These are phyloP conservation scores for Entomortierella lignicola DNA, from an alignment of 192 early-diverging fungal species.

Conservation along the genomic window DNA sequence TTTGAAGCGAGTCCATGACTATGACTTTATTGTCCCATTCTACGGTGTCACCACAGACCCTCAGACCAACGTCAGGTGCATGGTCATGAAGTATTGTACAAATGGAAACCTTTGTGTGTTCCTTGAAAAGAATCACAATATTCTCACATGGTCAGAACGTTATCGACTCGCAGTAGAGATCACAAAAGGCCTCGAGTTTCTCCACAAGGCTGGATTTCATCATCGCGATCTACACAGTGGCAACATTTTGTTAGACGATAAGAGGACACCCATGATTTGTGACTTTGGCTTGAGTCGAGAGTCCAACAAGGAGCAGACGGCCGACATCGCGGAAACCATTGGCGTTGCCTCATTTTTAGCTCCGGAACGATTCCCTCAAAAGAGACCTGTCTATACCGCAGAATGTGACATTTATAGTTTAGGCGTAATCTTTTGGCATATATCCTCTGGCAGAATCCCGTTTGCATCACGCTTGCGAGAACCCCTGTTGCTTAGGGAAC, in stretches of 20 bases:
- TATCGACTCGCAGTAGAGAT: slow-evolving; percentile 50
- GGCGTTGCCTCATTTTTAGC: slow-evolving; percentile 48
- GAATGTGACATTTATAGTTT: slow-evolving; percentile 56
- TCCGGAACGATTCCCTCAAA: slow-evolving; percentile 36
- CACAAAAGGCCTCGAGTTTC: slow-evolving; percentile 51
- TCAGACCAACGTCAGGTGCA: slow-evolving; percentile 33
- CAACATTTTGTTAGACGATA: slow-evolving; percentile 58
- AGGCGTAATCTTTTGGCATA: slow-evolving; percentile 58
- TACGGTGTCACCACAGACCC: slow-evolving; percentile 48
- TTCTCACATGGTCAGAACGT: slow-evolving; percentile 45
- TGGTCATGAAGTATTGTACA: slow-evolving; percentile 50
- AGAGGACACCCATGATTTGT: slow-evolving; percentile 49
- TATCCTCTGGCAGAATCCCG: slow-evolving; percentile 51
- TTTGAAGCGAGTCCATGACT: slow-evolving; percentile 48
- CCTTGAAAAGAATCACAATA: slow-evolving; percentile 35
- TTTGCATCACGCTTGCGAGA: slow-evolving; percentile 39
- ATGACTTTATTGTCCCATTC: slow-evolving; percentile 47
- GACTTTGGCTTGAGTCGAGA: slow-evolving; percentile 49
- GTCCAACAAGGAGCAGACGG: slow-evolving; percentile 26
- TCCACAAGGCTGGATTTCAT: slow-evolving; percentile 57
- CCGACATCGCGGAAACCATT: slow-evolving; percentile 30
- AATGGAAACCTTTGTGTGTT: slow-evolving; percentile 50
- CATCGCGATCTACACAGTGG: slow-evolving; percentile 60
- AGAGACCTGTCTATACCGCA: slow-evolving; percentile 41
- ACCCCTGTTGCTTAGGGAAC: slow-evolving; percentile 21